phyloP scores from a whole-genome alignment of 306 rosid species.

The Cercis canadensis region DNA sequence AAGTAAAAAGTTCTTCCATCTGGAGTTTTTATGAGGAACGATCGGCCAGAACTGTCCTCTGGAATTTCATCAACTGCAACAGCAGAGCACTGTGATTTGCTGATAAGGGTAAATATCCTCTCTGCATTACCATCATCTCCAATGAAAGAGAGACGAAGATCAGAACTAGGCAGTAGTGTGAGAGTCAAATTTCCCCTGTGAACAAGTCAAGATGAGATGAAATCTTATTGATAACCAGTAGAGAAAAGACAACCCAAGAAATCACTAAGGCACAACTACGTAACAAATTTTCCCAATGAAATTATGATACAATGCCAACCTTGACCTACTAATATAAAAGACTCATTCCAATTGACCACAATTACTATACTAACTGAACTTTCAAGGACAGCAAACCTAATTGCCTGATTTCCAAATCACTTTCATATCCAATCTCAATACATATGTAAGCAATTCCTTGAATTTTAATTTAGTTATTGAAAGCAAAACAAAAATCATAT shows the following conservation, averaged over 20 bases:
- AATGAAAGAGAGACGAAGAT: slow-evolving; percentile 78
- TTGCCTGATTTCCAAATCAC: no score
- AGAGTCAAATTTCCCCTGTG: slow-evolving; percentile 90
- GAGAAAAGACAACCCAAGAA: slow-evolving; percentile 23
- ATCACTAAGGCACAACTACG: not conserved
- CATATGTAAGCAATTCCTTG: not conserved
- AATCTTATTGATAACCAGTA: slow-evolving; percentile 22
- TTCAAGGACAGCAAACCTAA: not conserved
- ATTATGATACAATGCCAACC: not conserved
- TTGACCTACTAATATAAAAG: no score
- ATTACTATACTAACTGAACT: not conserved
- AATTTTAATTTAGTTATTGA: not conserved
- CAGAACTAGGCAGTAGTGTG: slow-evolving; percentile 81
- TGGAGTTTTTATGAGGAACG: slow-evolving; percentile 62
- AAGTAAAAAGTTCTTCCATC: slow-evolving; percentile 60
- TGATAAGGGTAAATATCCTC: slow-evolving; percentile 61
- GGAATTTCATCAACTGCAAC: slow-evolving; percentile 68
- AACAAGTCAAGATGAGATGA: slow-evolving; percentile 32
- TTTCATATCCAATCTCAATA: not conserved
- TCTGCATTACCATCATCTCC: slow-evolving; percentile 81
- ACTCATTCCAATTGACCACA: no score
- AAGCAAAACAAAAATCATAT: not conserved
- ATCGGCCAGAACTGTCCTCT: slow-evolving; percentile 77
- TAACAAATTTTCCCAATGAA: not conserved
- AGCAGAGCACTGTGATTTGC: slow-evolving; percentile 58